Evolutionary conservation across 2,329 filamentous ascomycete species (phyloP), one percentile per base, ranked within the genome.

Genomic region (Aspergillus quadricinctus): DNA sequence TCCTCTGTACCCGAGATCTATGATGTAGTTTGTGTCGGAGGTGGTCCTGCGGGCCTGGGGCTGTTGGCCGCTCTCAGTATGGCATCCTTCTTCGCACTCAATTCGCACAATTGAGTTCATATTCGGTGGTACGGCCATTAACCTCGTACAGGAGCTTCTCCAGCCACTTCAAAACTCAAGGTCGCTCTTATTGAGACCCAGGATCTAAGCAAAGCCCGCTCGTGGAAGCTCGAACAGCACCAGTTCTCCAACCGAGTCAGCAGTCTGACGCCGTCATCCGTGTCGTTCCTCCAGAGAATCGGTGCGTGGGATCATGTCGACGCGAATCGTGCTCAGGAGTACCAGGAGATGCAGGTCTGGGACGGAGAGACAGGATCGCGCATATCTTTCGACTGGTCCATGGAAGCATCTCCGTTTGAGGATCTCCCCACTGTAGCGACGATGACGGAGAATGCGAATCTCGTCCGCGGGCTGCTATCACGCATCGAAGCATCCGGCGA

Each of bases 271-370:
- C 93, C 93, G 0, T 83, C 88, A 0, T 96, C 92, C 0, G 88
- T 90, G n/a, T 82, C 81, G 3, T 97, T 94, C 68, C 82, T 97
- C 61, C 81, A 90, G 69, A 79, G 82, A 4, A 94, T 96, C 58
- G 94, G 93, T 37, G 92, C 88, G 50, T 97, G 93, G 94, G 70
- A 80, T 6, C 86, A 95, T 69, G 78, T 97, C 58, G 82, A 89
- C 63, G 77, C 80, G 45, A 79, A 84, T 5, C 85, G 94, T 31
- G 84, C 94, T 35, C 92, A 97, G 77, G 83, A 87, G 0, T 99
- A 97, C 73, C 87, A 95, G 57, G 89, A 93, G 66, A 99, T 99
- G 94, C 89, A 96, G 72, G 94, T 97, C 31, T 99, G 95, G 94
- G 94, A 99, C 72, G 95, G 93, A 60, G 85, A 96, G 55, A 90